Conservation (phyloP, 2,329 filamentous ascomycete genomes). For the Tricladium varicosporioides region DNA sequence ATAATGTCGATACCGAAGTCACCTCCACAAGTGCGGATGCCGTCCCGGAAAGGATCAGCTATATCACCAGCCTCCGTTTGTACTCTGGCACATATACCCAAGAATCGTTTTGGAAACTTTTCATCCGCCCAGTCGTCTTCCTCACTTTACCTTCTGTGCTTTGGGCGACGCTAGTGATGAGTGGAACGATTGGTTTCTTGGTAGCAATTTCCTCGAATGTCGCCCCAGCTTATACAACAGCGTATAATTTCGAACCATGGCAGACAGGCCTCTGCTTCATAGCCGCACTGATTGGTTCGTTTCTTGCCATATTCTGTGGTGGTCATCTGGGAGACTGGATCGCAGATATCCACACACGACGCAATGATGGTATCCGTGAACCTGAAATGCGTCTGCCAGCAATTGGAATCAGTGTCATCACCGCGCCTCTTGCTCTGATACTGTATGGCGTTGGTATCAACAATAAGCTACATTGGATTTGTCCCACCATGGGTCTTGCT, state of each 20-base stretch:
- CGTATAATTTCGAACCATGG: slow-evolving; percentile 45
- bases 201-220: slow-evolving; percentile 55
- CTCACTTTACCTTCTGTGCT: slow-evolving; percentile 32
- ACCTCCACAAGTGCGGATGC: background rate
- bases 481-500: slow-evolving; percentile 52
- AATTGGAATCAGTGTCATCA: slow-evolving; percentile 48
- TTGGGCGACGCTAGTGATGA: slow-evolving; percentile 35
- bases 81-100: slow-evolving; percentile 21
- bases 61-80: slow-evolving; percentile 4
- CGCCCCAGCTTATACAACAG: slow-evolving; percentile 40
- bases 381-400: slow-evolving; percentile 60
- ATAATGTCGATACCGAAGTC: slow-evolving; percentile 27
- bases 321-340: slow-evolving; percentile 23
- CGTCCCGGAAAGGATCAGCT: background rate
- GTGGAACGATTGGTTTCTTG: slow-evolving; percentile 38
- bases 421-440: slow-evolving; percentile 45
- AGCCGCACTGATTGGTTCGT: slow-evolving; percentile 18
- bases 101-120: slow-evolving; percentile 39
- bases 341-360: slow-evolving; percentile 42
- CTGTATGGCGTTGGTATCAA: slow-evolving; percentile 49
- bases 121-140: slow-evolving; percentile 41
- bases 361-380: slow-evolving; percentile 55
- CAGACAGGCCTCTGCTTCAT: slow-evolving; percentile 23
- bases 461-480: slow-evolving; percentile 51
- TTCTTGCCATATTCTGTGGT: slow-evolving; percentile 19